phyloP scores from a whole-genome alignment of 345 rosid species.

The Durio zibethinus region DNA sequence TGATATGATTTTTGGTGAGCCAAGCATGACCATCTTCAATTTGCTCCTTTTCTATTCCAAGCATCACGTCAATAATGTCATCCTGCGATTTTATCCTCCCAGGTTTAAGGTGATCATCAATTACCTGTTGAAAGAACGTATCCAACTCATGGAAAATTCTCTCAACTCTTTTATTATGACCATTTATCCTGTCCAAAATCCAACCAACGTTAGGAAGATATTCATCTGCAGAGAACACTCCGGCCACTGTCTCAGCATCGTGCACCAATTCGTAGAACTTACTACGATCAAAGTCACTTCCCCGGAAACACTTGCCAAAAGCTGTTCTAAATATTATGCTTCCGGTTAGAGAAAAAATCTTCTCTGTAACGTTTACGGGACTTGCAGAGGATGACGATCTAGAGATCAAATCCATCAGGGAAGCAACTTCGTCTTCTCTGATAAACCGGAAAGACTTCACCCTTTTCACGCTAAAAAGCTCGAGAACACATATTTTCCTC shows the following conservation, averaged over 20 bases:
- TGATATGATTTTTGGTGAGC: constrained; percentile 40
- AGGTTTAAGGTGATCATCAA: constrained; percentile 37
- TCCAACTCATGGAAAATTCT: constrained; percentile 35
- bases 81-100: constrained; percentile 18
- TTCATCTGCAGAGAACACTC: constrained; percentile 31
- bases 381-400: constrained; percentile 20
- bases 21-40: constrained; percentile 12
- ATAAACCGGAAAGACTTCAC: constrained; percentile 31
- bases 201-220: constrained; percentile 35
- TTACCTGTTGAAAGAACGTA: constrained; percentile 29
- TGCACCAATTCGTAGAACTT: constrained; percentile 28
- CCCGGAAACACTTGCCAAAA: constrained; percentile 31
- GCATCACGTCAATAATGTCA: constrained; percentile 49
- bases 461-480: constrained; percentile 34
- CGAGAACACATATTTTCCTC: constrained; percentile 29
- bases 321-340: constrained; percentile 27
- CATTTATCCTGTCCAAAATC: constrained; percentile 34
- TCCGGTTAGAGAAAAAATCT: constrained; percentile 16
- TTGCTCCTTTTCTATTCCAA: constrained; percentile 31
- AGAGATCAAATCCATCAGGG: constrained; percentile 21
- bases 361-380: constrained; percentile 25
- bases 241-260: constrained; percentile 21
- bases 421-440: constrained; percentile 35
- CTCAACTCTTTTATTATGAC: constrained; percentile 30
- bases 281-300: constrained; percentile 28